phyloP scores from a whole-genome alignment of 768 basidiomycete species.

The Leucocoprinus sp. region DNA sequence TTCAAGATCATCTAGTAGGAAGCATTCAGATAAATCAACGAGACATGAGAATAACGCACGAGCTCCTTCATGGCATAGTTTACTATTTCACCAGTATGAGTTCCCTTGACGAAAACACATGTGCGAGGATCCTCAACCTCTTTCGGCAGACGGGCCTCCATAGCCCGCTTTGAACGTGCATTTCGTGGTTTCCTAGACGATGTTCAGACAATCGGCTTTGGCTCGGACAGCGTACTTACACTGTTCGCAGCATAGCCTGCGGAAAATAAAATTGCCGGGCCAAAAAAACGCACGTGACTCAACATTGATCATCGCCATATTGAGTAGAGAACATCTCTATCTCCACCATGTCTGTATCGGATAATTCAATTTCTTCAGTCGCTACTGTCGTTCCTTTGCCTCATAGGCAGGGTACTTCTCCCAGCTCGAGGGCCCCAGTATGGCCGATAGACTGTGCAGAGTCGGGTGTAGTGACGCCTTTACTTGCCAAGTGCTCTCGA shows the following conservation, averaged over 20 bases:
- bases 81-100: slow-evolving; percentile 75
- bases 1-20: slow-evolving; percentile 91
- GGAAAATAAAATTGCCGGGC: not conserved
- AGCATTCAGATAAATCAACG: not conserved
- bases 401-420: slow-evolving; percentile 17
- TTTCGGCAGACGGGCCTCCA: slow-evolving; percentile 83
- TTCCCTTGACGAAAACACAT: slow-evolving; percentile 85
- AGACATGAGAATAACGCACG: slow-evolving; percentile 56
- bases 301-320: not conserved
- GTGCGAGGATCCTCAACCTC: slow-evolving; percentile 84
- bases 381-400: slow-evolving; percentile 28
- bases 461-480: slow-evolving; percentile 31
- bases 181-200: slow-evolving; percentile 76
- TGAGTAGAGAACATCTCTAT: not conserved
- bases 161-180: slow-evolving; percentile 85
- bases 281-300: not conserved
- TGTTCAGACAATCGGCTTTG: not conserved
- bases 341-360: slow-evolving; percentile 17
- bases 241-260: slow-evolving; percentile 18
- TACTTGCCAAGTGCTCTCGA: slow-evolving; percentile 51
- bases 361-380: slow-evolving; percentile 14
- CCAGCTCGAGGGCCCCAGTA: slow-evolving; percentile 41
- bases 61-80: slow-evolving; percentile 82
- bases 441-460: slow-evolving; percentile 52
- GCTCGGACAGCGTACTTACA: slow-evolving; percentile 17